Percentiles rank a stretch among this genome's conserved stretches.
phyloP scores from a whole-genome alignment of 75 land plant species.

The Sequoiadendron giganteum region DNA sequence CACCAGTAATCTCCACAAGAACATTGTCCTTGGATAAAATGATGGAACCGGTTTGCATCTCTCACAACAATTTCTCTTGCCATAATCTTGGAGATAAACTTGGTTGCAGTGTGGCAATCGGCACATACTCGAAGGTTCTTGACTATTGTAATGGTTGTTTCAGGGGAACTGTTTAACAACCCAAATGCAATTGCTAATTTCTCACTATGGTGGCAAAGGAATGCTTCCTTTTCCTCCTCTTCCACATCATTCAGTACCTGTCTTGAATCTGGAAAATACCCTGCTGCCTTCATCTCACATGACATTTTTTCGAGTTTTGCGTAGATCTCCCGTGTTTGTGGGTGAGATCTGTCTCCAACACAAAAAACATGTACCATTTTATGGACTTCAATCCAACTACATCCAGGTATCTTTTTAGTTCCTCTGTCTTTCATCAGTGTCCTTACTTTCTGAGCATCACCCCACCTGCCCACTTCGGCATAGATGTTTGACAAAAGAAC shows the following conservation, averaged over 20 bases:
- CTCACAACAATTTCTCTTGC: slow-evolving; percentile 12
- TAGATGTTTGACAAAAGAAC: slow-evolving; percentile 37
- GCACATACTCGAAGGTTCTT: slow-evolving; percentile 20
- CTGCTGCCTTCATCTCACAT: slow-evolving; percentile 9
- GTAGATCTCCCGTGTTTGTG: slow-evolving; percentile 5
- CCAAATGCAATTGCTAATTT: slow-evolving; percentile 18
- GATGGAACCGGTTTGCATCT: slow-evolving; percentile 18
- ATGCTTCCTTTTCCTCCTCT: slow-evolving; percentile 13
- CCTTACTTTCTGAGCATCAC: slow-evolving; percentile 12
- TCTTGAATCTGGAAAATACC: slow-evolving; percentile 6
- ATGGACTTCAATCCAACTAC: slow-evolving; percentile 30
- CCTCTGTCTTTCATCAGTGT: slow-evolving; percentile 28
- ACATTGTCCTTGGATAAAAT: slow-evolving; percentile 12
- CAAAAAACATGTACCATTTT: neutral
- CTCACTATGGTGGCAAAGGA: slow-evolving; percentile 16
- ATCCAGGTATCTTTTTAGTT: slow-evolving; percentile 29
- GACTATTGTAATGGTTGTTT: neutral
- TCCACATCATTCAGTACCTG: slow-evolving; percentile 6
- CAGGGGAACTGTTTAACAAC: slow-evolving; percentile 13
- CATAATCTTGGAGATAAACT: slow-evolving; percentile 15
- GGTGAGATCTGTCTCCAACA: slow-evolving; percentile 11
- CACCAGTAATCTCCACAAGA: slow-evolving; percentile 17
- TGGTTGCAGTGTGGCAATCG: slow-evolving; percentile 19
- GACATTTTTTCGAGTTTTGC: slow-evolving; percentile 10
- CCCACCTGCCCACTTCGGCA: slow-evolving; percentile 26